Conservation (phyloP, 2,329 filamentous ascomycete genomes). For the Thermothelomyces thermophilus region DNA sequence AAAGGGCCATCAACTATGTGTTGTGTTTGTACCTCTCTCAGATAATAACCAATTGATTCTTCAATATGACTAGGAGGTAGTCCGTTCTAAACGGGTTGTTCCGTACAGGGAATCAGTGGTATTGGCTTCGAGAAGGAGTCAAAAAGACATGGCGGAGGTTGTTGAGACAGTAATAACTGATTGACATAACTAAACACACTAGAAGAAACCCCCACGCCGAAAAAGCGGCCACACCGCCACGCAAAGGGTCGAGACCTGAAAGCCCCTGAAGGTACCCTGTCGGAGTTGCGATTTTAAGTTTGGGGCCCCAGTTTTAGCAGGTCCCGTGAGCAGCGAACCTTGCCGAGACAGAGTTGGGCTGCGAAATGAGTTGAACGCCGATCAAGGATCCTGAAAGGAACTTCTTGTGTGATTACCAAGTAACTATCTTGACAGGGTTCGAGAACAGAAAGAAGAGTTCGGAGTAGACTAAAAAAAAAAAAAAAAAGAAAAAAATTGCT, state of each 20-base stretch:
- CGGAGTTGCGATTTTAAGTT: not conserved
- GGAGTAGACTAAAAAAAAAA: not conserved
- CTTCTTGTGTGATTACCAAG: not conserved
- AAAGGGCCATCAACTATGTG: too few species aligned
- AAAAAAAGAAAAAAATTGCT: too few species aligned
- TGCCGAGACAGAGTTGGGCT: not conserved
- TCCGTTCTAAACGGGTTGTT: too few species aligned
- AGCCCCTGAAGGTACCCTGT: constrained; percentile 4
- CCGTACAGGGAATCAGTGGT: too few species aligned
- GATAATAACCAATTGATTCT: too few species aligned
- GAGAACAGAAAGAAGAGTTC: too few species aligned
- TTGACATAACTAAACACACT: too few species aligned
- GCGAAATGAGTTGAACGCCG: constrained; percentile 2
- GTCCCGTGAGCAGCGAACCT: constrained; percentile 10
- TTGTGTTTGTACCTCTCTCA: too few species aligned
- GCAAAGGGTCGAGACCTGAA: not conserved
- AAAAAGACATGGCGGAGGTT: not conserved
- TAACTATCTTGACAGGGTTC: too few species aligned
- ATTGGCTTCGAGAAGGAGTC: too few species aligned
- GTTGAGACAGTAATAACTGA: too few species aligned
- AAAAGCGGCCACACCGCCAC: not conserved
- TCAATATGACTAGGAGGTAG: too few species aligned
- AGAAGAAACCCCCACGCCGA: not conserved
- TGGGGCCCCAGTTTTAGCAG: constrained; percentile 7
- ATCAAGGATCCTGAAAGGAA: constrained; percentile 1